A percentile compares a stretch with the other conserved stretches of the same genome.
These are phyloP conservation scores for Teunomyces tritomae DNA, from an alignment of 805 yeast species.

Conservation along the genomic window DNA sequence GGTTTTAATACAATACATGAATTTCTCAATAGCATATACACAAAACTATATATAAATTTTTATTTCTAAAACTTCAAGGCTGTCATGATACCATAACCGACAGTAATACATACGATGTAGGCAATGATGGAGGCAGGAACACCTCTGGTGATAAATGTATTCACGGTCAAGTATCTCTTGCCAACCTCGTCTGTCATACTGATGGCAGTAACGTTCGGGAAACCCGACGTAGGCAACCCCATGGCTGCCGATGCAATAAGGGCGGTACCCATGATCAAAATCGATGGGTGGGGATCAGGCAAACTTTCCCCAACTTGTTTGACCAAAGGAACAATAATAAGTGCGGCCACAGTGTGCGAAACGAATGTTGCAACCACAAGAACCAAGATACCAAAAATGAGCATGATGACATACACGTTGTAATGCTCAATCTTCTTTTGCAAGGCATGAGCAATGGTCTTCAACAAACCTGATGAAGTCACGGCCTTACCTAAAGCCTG, in stretches of 20 bases:
- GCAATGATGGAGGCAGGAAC: slow-evolving; percentile 82
- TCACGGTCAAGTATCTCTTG: slow-evolving; percentile 81
- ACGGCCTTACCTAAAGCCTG: slow-evolving; percentile 52
- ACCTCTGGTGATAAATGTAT: slow-evolving; percentile 84
- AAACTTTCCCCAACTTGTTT: slow-evolving; percentile 80
- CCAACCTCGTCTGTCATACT: slow-evolving; percentile 93
- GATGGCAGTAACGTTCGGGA: slow-evolving; percentile 96
- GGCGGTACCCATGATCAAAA: slow-evolving; percentile 66
- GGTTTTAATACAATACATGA: too few species aligned
- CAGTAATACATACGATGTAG: slow-evolving; percentile 66
- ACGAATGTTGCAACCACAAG: slow-evolving; percentile 90
- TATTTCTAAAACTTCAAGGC: slow-evolving; percentile 8
- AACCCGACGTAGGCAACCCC: slow-evolving; percentile 97
- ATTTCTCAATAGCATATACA: too few species aligned
- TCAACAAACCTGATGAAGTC: slow-evolving; percentile 46
- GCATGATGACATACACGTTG: slow-evolving; percentile 43
- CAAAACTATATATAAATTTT: too few species aligned
- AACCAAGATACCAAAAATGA: slow-evolving; percentile 69
- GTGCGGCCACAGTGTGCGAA: slow-evolving; percentile 95
- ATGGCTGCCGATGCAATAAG: slow-evolving; percentile 88
- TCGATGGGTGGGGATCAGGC: slow-evolving; percentile 78
- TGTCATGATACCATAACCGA: slow-evolving; percentile 75
- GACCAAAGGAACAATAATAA: slow-evolving; percentile 87
- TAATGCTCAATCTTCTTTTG: slow-evolving; percentile 40
- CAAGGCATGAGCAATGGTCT: slow-evolving; percentile 45